These are phyloP conservation scores for Geranomyces michiganensis DNA, from an alignment of 192 early-diverging fungal genomes.

Conservation along the genomic window DNA sequence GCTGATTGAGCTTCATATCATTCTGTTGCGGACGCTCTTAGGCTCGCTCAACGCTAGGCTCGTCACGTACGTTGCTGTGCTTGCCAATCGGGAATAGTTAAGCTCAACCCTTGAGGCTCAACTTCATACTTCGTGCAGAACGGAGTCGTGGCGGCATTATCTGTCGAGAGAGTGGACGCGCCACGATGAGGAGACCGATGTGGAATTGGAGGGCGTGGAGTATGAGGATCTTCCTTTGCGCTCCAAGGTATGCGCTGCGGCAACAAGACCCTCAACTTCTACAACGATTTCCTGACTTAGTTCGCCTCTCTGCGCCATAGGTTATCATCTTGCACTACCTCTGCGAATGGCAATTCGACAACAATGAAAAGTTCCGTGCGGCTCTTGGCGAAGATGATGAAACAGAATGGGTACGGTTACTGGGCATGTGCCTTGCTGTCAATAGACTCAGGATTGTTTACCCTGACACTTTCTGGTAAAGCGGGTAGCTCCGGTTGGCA, in stretches of 20 bases:
- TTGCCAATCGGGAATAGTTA: neutral
- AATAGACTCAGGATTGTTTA: neutral
- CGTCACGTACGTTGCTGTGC: conserved; percentile 38
- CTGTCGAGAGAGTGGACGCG: conserved; percentile 40
- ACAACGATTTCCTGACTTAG: too few species aligned
- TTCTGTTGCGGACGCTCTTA: conserved; percentile 52
- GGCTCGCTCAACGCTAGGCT: conserved; percentile 42
- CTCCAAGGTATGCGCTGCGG: conserved; percentile 47
- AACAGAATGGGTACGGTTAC: conserved; percentile 59
- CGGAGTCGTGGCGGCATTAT: conserved; percentile 41
- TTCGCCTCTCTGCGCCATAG: conserved; percentile 6
- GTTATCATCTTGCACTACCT: conserved; percentile 46
- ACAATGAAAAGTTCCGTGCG: conserved; percentile 64
- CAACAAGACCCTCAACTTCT: neutral
- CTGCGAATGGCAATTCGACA: conserved; percentile 72
- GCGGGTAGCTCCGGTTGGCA: conserved; percentile 77
- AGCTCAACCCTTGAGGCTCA: neutral
- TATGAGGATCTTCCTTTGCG: conserved; percentile 49
- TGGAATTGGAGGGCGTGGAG: conserved; percentile 47
- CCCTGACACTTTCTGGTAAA: conserved; percentile 21
- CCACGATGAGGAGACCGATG: conserved; percentile 40
- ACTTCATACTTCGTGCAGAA: conserved; percentile 21
- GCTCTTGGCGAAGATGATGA: conserved; percentile 60
- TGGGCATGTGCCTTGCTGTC: too few species aligned
- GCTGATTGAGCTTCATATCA: conserved; percentile 48